Conservation (phyloP, 75 land plant species). For the Pinus albicaulis region DNA sequence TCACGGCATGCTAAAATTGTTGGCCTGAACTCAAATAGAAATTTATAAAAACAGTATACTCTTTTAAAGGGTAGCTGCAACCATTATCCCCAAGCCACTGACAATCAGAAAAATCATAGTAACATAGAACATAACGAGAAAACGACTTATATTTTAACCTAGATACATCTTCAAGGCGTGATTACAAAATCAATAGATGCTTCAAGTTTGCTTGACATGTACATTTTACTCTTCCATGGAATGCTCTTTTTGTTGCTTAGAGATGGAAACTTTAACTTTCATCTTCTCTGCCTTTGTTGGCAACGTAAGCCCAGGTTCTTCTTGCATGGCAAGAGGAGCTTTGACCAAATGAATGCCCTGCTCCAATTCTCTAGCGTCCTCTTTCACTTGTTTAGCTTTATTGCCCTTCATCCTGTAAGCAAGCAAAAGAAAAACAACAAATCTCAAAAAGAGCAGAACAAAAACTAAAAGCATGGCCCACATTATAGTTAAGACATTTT, state of each 20-base stretch:
- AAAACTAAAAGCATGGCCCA: no score
- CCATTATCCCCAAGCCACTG: no score
- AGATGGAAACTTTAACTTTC: constrained; percentile 54
- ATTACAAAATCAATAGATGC: background rate
- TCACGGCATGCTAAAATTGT: no score
- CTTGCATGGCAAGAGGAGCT: constrained; percentile 59
- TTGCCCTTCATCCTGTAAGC: constrained; percentile 77
- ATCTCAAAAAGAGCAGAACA: background rate
- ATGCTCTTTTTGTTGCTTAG: constrained; percentile 32
- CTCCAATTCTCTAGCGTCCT: constrained; percentile 70
- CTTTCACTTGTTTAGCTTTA: constrained; percentile 49
- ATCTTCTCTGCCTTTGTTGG: constrained; percentile 56
- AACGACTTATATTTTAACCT: no score
- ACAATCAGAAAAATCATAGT: no score
- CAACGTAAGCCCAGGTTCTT: constrained; percentile 69
- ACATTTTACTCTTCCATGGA: constrained; percentile 60
- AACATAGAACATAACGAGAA: no score
- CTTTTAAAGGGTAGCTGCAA: no score
- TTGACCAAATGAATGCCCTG: constrained; percentile 80
- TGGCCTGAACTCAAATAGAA: no score
- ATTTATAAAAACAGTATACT: no score
- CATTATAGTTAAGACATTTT: background rate
- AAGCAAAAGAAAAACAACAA: background rate
- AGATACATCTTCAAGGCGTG: no score
- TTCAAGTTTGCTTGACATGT: background rate